Conservation (phyloP, 176 grass and related monocot species). For the Saccharum spontaneum region DNA sequence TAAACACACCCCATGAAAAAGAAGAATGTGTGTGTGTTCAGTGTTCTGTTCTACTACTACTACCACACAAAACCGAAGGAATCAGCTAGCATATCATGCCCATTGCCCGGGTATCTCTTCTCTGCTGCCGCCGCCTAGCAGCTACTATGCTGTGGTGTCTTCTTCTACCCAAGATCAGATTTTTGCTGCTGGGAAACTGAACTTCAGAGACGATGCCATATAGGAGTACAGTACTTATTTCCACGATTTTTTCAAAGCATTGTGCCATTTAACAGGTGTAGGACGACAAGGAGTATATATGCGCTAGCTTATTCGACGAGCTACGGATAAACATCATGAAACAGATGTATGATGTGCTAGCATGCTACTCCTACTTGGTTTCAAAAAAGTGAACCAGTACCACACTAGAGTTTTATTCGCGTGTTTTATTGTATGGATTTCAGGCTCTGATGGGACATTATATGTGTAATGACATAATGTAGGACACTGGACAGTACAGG, state of each 20-base stretch:
- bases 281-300: too few species aligned
- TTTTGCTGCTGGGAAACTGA: background rate
- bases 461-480: conserved; percentile 12
- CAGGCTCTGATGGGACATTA: conserved; percentile 16
- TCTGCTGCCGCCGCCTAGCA: background rate
- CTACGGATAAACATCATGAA: background rate
- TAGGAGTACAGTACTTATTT: background rate
- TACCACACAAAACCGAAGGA: conserved; percentile 27
- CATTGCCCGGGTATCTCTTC: background rate
- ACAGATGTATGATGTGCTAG: background rate
- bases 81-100: conserved; percentile 16
- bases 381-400: too few species aligned
- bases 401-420: too few species aligned
- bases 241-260: too few species aligned
- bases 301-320: background rate
- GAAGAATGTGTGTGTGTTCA: conserved; percentile 24
- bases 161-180: background rate
- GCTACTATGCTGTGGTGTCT: background rate
- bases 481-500: conserved; percentile 14
- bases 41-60: background rate
- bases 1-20: too few species aligned
- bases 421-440: background rate
- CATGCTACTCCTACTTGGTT: too few species aligned
- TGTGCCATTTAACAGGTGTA: background rate
- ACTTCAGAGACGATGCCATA: background rate